Evolutionary conservation across 257 asterid species (phyloP), one percentile per base, ranked within the genome.

Genomic region (Euphrasia confusa): DNA sequence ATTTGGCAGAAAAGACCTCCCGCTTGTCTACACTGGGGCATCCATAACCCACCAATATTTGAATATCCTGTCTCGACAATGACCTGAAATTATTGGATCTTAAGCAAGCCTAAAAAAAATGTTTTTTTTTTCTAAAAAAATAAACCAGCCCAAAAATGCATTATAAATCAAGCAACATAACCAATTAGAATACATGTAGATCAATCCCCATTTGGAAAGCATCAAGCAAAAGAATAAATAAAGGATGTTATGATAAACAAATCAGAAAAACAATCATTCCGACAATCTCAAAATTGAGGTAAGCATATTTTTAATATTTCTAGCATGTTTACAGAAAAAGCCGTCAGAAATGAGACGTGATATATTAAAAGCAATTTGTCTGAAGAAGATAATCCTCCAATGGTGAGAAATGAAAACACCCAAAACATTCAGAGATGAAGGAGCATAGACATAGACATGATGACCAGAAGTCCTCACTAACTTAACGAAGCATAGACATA

Each of bases 21-120:
- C 69, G 84, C 74, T 79, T 92, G 77, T 92, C 95, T 54, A 81
- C 56, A 72, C 90, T 86, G 15, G 94, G 86, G 70, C 98, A 92
- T 72, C 98, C 98, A 77, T 88, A 84, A 71, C 98, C 98, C 75
- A 92, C 98, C 75, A 92, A 70, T 56, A 92, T 61, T 65, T 92
- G 98, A 72, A 92, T 84, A 80, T 92, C 98, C 67, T 86, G 89
- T 71, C 97, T 86, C 13, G 95, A 76, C 81, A 92, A 69, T 65
- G 95, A 71, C 97, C 98, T 92, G 93, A 78, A 84, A 86, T 61
- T 70, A 74, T 65, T 53, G 39, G 57, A 35, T 21, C 53, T 58
- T 58, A 61, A 75, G 79, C 42, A 62, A 35, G n/a, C 67, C 55
- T 59, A 10, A 24, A 42, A 24, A 66, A 59, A 32, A 30, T 3